These are phyloP conservation scores for Corymbia citriodora DNA, from an alignment of 441 rosid genomes.

Conservation along the genomic window DNA sequence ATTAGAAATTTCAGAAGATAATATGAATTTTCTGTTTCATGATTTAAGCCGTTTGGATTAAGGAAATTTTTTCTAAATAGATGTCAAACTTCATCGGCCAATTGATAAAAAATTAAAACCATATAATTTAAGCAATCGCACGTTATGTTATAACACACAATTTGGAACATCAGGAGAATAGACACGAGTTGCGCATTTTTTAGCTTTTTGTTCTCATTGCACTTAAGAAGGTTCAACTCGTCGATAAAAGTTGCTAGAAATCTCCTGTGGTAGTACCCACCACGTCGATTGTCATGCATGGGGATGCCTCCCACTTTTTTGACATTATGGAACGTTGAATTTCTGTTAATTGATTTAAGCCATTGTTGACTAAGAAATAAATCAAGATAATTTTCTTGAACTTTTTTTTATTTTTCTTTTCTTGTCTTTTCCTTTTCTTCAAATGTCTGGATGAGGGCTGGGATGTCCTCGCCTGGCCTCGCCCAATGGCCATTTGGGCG, in stretches of 20 bases:
- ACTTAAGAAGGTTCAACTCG: accelerated
- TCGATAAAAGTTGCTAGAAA: neutral
- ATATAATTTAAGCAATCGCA: neutral
- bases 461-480: no score
- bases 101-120: neutral
- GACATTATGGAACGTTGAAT: accelerated
- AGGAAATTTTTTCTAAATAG: neutral
- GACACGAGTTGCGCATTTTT: neutral
- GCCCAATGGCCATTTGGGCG: no score
- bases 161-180: neutral
- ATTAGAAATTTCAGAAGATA: neutral
- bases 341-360: no score
- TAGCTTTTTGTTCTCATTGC: neutral
- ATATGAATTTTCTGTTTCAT: no score
- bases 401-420: no score
- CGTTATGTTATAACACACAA: accelerated
- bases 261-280: neutral
- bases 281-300: neutral
- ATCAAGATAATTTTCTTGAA: no score
- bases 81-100: neutral
- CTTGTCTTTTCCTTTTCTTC: no score
- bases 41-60: neutral
- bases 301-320: neutral
- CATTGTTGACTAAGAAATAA: no score
- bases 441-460: no score